A percentile compares a stretch with the other conserved stretches of the same genome.
Evolutionary conservation across 805 yeast genomes (phyloP).

Genomic region (Zygosaccharomyces lentus): DNA sequence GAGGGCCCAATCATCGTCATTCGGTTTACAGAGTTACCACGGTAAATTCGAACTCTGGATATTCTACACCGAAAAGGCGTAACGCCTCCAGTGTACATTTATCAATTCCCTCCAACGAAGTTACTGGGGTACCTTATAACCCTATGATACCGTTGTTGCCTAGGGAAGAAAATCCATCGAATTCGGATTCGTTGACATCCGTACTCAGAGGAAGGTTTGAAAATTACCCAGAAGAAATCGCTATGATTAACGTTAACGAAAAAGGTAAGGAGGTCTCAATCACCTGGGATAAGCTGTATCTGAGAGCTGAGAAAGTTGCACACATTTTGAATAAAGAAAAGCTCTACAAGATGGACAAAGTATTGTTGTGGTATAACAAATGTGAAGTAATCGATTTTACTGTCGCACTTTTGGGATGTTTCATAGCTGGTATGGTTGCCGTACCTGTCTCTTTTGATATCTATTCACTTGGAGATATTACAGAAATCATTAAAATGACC

Average conservation of each 20-base stretch:
- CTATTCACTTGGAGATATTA: conserved; percentile 58
- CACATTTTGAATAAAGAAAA: conserved; percentile 47
- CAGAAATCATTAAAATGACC: conserved; percentile 66
- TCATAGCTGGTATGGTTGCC: conserved; percentile 89
- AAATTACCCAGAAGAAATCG: conserved; percentile 60
- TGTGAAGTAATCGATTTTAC: conserved; percentile 81
- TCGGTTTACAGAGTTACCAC: conserved; percentile 32
- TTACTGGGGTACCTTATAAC: conserved; percentile 19
- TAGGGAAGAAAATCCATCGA: conserved; percentile 42
- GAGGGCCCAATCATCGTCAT: conserved; percentile 6
- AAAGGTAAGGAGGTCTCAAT: conserved; percentile 80
- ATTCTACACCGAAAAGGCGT: conserved; percentile 15
- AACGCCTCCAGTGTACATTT: conserved; percentile 24
- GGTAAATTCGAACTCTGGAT: conserved; percentile 25
- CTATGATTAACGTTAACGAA: conserved; percentile 65
- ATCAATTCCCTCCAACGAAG: conserved; percentile 33
- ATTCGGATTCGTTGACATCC: conserved; percentile 61
- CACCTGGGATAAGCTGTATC: conserved; percentile 84
- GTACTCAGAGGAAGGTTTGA: conserved; percentile 71
- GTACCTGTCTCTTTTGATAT: conserved; percentile 82
- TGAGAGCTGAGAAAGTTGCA: conserved; percentile 82
- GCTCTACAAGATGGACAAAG: conserved; percentile 76
- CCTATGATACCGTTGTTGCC: conserved; percentile 37
- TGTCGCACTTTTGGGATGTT: conserved; percentile 84
- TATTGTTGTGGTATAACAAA: conserved; percentile 76